Evolutionary conservation across 306 rosid species (phyloP).

Genomic region (Ochetophila trinervis): DNA sequence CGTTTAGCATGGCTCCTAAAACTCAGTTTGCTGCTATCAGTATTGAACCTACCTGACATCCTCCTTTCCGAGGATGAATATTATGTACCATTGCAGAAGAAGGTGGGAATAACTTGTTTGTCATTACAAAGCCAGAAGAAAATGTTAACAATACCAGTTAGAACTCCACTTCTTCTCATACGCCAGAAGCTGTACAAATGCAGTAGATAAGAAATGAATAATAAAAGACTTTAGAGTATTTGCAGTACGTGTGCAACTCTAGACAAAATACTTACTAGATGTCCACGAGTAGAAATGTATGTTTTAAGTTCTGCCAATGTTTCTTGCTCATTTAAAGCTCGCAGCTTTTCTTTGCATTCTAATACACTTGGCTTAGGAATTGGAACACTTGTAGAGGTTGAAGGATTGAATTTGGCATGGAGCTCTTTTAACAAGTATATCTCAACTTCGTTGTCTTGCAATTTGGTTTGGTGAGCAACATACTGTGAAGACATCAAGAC

Average conservation of each 20-base stretch:
- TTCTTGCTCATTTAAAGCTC: conserved; percentile 43
- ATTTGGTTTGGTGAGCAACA: conserved; percentile 44
- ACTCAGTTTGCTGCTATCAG: conserved; percentile 4
- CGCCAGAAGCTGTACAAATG: conserved; percentile 52
- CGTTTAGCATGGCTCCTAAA: conserved; percentile 10
- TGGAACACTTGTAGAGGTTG: conserved; percentile 16
- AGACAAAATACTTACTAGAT: conserved; percentile 49
- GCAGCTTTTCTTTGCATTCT: conserved; percentile 43
- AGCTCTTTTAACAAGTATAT: conserved; percentile 45
- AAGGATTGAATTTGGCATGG: conserved; percentile 26
- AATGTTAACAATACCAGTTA: conserved; percentile 15
- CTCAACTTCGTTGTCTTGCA: conserved; percentile 45
- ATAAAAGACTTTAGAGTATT: too few species aligned
- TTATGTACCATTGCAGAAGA: conserved; percentile 13
- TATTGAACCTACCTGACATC: conserved; percentile 16
- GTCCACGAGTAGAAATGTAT: conserved; percentile 28
- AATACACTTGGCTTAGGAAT: conserved; percentile 11
- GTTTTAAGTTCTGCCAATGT: conserved; percentile 53
- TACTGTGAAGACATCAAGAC: conserved; percentile 39
- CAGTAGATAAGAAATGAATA: background rate
- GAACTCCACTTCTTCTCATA: conserved; percentile 49
- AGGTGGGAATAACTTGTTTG: background rate
- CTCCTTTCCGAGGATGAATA: conserved; percentile 18
- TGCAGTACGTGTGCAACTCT: conserved; percentile 4
- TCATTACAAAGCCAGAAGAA: conserved; percentile 24